phyloP scores from a whole-genome alignment of 345 rosid species.

The Rubroshorea leprosula region DNA sequence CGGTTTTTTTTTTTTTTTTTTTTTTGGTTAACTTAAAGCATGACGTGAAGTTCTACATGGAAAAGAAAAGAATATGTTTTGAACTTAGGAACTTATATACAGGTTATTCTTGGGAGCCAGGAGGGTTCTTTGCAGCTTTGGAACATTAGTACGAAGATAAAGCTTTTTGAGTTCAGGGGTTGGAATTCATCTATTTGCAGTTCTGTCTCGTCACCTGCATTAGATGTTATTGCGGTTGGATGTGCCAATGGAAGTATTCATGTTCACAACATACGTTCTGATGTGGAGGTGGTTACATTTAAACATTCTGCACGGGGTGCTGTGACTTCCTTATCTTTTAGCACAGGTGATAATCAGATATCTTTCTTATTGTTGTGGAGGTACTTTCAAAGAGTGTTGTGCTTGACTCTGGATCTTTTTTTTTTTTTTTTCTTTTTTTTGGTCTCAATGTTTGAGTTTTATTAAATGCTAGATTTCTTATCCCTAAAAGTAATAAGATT shows the following conservation, averaged over 20 bases:
- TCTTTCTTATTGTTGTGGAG: neutral
- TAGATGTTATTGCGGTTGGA: conserved; percentile 91
- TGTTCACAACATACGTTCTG: conserved; percentile 68
- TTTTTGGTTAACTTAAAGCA: neutral
- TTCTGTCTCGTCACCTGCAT: conserved; percentile 90
- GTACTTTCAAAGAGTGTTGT: conserved; percentile 1
- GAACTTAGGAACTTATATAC: conserved; percentile 18
- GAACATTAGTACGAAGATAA: conserved; percentile 89
- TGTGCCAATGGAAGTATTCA: conserved; percentile 94
- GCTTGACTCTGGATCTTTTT: neutral
- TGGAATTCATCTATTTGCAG: conserved; percentile 71
- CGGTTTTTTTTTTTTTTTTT: too few relatives aligned
- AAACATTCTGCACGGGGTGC: conserved; percentile 78
- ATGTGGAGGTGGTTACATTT: conserved; percentile 70
- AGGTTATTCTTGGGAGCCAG: conserved; percentile 85
- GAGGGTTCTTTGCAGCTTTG: conserved; percentile 90
- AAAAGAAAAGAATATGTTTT: neutral
- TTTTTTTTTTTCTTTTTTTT: neutral
- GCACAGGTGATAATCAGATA: conserved; percentile 47
- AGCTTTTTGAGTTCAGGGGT: conserved; percentile 70
- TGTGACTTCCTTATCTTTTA: conserved; percentile 73
- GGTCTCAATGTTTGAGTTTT: neutral
- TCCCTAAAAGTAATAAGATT: too few relatives aligned
- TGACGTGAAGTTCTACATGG: neutral
- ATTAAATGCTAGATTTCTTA: too few relatives aligned